Base-by-base conservation (phyloP, 1,284 basidiomycete genomes). In the Tylopilus sp. region DNA sequence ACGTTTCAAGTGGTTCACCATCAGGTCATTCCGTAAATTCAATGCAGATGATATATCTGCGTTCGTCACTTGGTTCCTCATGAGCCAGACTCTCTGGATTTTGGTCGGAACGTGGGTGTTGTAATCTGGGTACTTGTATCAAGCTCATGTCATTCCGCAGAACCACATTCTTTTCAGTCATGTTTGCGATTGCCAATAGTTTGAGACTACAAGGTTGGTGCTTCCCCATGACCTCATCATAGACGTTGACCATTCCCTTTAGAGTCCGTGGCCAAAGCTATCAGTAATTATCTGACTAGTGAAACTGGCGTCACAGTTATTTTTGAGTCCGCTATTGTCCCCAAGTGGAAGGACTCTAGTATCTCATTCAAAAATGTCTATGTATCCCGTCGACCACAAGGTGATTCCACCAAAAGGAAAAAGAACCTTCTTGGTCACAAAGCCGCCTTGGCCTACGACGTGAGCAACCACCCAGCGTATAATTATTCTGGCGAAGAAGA, bases 21-120 rank as follows among this genome's bases (percentile, higher is more conserved):
- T 99, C 72, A 89, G 95, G 69, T 96, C 95, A 1, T 99, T 98
- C 82, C 89, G 97, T 41, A 92, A 91, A 71, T 99, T 98, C 82
- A 97, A 98, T 71, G 93, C n/a, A n/a, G 98, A 99, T 78, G 98
- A 99, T 78, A 93, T 98, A 65, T 97, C 95, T 60, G 97, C 97
- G 1, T 99, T 99, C 81, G 83, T 98, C 55, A 97, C 95, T 57
- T 96, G 96, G 90, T 94, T 98, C 72, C 81, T 98, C 55, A 92
- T 99, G 81, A 97, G 96, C 67, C 96, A 99, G 74, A 95, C 94
- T 6, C n/a, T n/a, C 24, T 98, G 96, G 94, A 92, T 99, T 70
- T 83, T 98, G 62, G 86, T 99, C 60, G 96, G 96, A 80, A 99
- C 98, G 93, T 95, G 77, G 82, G 94, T 32, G 6, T 13, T 32